phyloP scores from a whole-genome alignment of 2,329 filamentous ascomycete species.

The Aureobasidium musti region DNA sequence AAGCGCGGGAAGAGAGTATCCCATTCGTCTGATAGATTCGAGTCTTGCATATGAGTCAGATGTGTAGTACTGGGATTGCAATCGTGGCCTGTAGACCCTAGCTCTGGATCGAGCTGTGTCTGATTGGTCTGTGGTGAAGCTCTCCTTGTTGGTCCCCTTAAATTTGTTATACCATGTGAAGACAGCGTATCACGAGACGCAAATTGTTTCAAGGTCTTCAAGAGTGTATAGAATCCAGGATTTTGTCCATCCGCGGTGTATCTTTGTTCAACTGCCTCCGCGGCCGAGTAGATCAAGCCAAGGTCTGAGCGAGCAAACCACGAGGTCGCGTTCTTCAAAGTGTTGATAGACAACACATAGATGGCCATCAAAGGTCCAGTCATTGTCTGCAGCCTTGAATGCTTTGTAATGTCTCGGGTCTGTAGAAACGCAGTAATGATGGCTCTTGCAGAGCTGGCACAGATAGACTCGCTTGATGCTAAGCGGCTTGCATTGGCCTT shows the following conservation, averaged over 20 bases:
- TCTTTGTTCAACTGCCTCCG: constrained; percentile 18
- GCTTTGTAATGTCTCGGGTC: background rate
- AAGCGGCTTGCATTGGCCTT: constrained; percentile 3
- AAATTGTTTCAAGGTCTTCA: constrained; percentile 20
- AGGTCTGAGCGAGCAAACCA: constrained; percentile 19
- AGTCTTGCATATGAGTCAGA: background rate
- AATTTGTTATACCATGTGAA: background rate
- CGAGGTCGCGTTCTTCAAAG: constrained; percentile 13
- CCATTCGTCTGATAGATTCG: constrained; percentile 13
- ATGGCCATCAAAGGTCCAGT: constrained; percentile 23
- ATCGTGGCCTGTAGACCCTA: background rate
- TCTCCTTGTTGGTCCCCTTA: constrained; percentile 40
- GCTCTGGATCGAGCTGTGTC: background rate
- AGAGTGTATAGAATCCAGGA: constrained; percentile 10
- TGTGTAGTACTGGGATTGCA: background rate
- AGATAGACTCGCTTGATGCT: constrained; percentile 15
- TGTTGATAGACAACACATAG: constrained; percentile 20
- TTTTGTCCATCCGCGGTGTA: constrained; percentile 16
- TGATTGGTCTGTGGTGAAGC: constrained; percentile 46
- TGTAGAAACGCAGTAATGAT: constrained; percentile 22
- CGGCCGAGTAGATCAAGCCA: constrained; percentile 15
- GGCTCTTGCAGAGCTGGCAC: constrained; percentile 16
- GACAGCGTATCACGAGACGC: background rate
- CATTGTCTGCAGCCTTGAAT: background rate
- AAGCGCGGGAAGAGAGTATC: constrained; percentile 9